These are phyloP conservation scores for Umbilicus rupestris DNA, from an alignment of 164 flowering plant species.

Conservation along the genomic window DNA sequence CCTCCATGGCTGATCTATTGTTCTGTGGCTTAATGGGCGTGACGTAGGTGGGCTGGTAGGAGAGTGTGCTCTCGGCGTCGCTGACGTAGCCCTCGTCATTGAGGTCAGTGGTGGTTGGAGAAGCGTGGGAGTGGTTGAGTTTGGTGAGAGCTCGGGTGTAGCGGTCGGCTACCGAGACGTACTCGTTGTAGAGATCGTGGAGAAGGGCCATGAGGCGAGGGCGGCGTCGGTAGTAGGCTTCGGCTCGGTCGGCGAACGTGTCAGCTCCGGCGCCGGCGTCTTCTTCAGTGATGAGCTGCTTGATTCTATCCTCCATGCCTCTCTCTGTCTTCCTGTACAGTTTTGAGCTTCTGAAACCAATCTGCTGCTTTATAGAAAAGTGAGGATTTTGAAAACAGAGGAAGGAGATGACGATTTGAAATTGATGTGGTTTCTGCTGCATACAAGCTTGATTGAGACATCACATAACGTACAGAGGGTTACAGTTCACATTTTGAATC, in stretches of 20 bases:
- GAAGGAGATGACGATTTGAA: neutral
- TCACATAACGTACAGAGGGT: neutral
- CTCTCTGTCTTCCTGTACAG: conserved; percentile 12
- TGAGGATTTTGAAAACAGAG: neutral
- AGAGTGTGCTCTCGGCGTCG: conserved; percentile 55
- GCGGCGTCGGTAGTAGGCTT: conserved; percentile 61
- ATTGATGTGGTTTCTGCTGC: neutral
- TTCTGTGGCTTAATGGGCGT: too few relatives aligned
- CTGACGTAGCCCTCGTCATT: conserved; percentile 17
- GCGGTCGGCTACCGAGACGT: conserved; percentile 52
- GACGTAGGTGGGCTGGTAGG: conserved; percentile 31
- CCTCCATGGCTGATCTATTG: neutral
- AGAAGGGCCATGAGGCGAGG: conserved; percentile 64
- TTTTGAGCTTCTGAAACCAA: neutral
- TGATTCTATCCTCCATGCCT: conserved; percentile 55
- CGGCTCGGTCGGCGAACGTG: conserved; percentile 65
- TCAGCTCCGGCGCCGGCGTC: conserved; percentile 25
- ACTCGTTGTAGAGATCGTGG: conserved; percentile 55
- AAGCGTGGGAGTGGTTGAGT: conserved; percentile 17
- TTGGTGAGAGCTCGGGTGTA: conserved; percentile 34
- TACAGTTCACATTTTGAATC: neutral
- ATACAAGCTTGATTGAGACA: neutral
- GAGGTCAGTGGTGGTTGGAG: conserved; percentile 28
- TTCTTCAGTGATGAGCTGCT: conserved; percentile 17
- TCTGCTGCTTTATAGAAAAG: neutral